Evolutionary conservation across 176 grass and related monocot species (phyloP), one percentile per base, ranked within the genome.

Genomic region (Saccharum spontaneum): DNA sequence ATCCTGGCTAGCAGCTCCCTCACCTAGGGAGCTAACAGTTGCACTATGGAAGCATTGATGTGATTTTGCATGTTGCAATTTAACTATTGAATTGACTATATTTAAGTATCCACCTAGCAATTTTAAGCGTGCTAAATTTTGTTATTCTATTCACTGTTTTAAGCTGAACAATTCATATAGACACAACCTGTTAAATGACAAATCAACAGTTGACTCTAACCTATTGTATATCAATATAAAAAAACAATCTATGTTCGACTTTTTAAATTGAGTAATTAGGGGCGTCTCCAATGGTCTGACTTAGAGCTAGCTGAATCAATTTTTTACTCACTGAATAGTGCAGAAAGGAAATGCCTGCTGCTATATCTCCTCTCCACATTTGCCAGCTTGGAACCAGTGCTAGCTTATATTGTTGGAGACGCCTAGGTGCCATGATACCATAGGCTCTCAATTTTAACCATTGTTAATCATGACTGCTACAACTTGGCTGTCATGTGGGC

Each of bases 111-210:
- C 14, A 67, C 8, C 26, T 45, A 44, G 28, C 54, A 22, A 8
- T 59, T 84, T 34, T 59, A 39, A 54, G 14, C 22, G 10, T 74
- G 67, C 5, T 67, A 79, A 17, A 20, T 28, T 59, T 33, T 77
- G 11, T 36, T 68, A 83, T 67, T 59, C 6, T 73, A 14, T 65
- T 71, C 20, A 45, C 33, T 66, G 16, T 30, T 43, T 20, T 52
- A 33, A 82, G 41, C 31, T 54, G 40, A 82, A 77, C 54, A 13
- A 76, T 71, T 10, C 71, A 49, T 82, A 85, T 86, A 50, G 45
- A 74, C 73, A 22, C 38, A 54, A 62, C 15, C 5, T 60, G 18
- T 59, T 75, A 67, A 55, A 59, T 87, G 60, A 4, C 41, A 78
- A 39, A 78, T 60, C 38, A 79, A 22, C 2, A 18, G 4, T 61